Percentiles rank a stretch among this genome's conserved stretches.
phyloP scores from a whole-genome alignment of 371 early-diverging fungal genomes.

The Fennellomyces sp. region DNA sequence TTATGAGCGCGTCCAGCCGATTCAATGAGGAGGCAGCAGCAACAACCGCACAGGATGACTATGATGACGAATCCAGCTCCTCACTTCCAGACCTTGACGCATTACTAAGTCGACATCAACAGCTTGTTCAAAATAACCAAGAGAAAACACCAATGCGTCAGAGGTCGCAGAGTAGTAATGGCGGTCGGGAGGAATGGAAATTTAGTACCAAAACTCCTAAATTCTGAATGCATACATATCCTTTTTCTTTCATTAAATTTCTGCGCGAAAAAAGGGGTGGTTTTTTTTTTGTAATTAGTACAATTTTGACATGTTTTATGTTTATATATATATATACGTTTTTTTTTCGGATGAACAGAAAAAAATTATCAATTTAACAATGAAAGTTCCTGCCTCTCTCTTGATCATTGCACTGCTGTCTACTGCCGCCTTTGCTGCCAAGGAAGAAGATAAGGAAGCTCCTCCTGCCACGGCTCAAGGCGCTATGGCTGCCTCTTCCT shows the following conservation, averaged over 20 bases:
- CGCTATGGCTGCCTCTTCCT: not conserved
- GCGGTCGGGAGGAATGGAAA: conserved; percentile 9
- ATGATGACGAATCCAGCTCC: not conserved
- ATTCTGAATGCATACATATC: too few species aligned
- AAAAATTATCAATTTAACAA: not conserved
- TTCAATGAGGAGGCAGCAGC: conserved; percentile 12
- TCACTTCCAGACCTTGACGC: not conserved
- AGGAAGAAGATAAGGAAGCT: not conserved
- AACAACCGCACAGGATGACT: conserved; percentile 1
- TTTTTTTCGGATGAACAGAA: too few species aligned
- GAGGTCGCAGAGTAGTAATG: not conserved
- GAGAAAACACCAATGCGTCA: not conserved
- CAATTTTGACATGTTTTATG: not conserved
- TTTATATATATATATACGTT: too few species aligned
- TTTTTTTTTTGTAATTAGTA: not conserved
- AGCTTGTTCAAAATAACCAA: not conserved
- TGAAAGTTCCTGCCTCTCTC: not conserved
- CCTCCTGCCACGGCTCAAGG: not conserved
- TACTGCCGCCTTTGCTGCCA: not conserved
- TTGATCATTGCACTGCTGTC: not conserved
- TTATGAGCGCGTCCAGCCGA: conserved; percentile 8
- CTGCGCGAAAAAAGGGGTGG: not conserved
- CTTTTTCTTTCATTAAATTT: not conserved
- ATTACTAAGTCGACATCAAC: not conserved
- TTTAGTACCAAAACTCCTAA: not conserved